A percentile compares a stretch with the other conserved stretches of the same genome.
Conservation (phyloP, 768 basidiomycete species). For the Phanerodontia chrysosporium region DNA sequence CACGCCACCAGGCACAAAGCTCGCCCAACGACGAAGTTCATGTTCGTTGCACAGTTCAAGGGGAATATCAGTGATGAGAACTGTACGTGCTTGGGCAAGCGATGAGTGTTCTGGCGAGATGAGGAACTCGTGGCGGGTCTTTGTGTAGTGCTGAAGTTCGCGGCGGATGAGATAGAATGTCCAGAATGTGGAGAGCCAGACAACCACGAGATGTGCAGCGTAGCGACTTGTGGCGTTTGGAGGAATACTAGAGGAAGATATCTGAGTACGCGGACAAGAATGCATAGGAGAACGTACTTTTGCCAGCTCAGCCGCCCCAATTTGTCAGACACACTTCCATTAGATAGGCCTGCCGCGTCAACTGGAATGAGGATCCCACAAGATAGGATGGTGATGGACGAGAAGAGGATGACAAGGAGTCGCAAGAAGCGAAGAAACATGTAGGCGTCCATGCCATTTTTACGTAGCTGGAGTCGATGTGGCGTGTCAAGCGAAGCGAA, state of each 20-base stretch:
- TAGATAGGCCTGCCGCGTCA: slow-evolving; percentile 40
- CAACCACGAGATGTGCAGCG: slow-evolving; percentile 54
- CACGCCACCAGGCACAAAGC: slow-evolving; percentile 66
- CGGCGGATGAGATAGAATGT: slow-evolving; percentile 55
- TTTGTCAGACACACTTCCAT: slow-evolving; percentile 25
- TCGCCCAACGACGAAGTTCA: slow-evolving; percentile 47
- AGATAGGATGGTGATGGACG: slow-evolving; percentile 53
- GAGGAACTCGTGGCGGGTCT: slow-evolving; percentile 55
- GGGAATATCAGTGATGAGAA: slow-evolving; percentile 63
- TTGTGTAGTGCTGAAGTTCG: slow-evolving; percentile 55
- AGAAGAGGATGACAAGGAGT: slow-evolving; percentile 58
- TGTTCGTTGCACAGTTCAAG: slow-evolving; percentile 46
- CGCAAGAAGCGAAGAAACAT: slow-evolving; percentile 46
- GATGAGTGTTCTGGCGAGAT: slow-evolving; percentile 54
- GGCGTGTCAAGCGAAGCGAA: neutral
- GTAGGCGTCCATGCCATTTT: slow-evolving; percentile 68
- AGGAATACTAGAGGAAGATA: slow-evolving; percentile 14
- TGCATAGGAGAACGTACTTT: slow-evolving; percentile 33
- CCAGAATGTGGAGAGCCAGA: slow-evolving; percentile 50
- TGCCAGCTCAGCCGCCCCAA: slow-evolving; percentile 47
- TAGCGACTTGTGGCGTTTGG: slow-evolving; percentile 34
- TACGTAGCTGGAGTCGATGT: slow-evolving; percentile 37
- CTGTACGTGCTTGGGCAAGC: slow-evolving; percentile 62
- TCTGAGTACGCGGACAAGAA: neutral
- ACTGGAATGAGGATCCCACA: slow-evolving; percentile 61